These are phyloP conservation scores for Cystoderma amianthinum DNA, from an alignment of 768 basidiomycete species.

Conservation along the genomic window DNA sequence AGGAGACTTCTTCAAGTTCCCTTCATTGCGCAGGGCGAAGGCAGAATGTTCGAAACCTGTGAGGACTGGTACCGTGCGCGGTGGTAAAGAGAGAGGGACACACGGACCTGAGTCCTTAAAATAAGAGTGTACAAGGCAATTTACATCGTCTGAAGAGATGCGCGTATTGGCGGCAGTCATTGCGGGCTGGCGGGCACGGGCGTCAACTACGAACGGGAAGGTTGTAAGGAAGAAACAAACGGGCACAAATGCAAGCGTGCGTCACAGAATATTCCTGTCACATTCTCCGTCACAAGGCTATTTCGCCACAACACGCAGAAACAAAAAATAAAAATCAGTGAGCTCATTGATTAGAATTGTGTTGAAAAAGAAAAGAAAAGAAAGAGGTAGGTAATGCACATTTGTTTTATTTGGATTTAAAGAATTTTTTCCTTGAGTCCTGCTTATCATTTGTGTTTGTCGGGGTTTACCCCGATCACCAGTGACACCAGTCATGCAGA, in stretches of 20 bases:
- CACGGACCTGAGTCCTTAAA: conserved; percentile 70
- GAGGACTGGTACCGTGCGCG: not conserved
- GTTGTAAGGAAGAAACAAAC: conserved; percentile 3
- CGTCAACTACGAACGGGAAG: conserved; percentile 10
- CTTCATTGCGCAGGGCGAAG: conserved; percentile 73
- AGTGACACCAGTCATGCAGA: not conserved
- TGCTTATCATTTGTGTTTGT: no score
- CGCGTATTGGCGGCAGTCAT: conserved; percentile 43
- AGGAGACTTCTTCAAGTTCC: conserved; percentile 61
- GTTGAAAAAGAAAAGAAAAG: no score
- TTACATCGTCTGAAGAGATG: conserved; percentile 78
- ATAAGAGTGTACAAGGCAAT: conserved; percentile 80
- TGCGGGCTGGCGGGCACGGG: conserved; percentile 9
- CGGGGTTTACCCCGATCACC: conserved; percentile 1
- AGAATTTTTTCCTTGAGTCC: no score
- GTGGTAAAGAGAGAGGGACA: not conserved
- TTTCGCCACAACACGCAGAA: not conserved
- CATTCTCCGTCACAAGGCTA: no score
- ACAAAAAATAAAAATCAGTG: no score
- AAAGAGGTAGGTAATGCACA: no score
- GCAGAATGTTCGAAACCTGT: conserved; percentile 78
- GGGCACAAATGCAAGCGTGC: no score
- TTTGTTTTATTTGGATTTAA: no score
- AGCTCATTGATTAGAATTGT: no score
- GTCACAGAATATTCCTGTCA: no score